A percentile compares a stretch with the other conserved stretches of the same genome.
Evolutionary conservation across 805 yeast genomes (phyloP).

Genomic region (Blastobotrys muscicola): DNA sequence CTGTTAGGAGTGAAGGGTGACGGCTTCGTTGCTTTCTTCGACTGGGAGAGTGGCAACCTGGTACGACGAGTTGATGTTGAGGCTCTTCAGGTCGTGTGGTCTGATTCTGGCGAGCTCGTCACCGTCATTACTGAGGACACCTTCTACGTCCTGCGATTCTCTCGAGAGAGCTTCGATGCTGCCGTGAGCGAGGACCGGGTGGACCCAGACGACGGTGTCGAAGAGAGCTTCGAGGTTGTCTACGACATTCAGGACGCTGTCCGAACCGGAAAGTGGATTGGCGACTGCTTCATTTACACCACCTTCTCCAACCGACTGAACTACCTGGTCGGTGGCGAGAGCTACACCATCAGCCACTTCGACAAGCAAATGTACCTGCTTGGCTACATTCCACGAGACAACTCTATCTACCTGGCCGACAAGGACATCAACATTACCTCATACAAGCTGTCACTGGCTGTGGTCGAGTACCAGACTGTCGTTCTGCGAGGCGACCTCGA

Average conservation of each 20-base stretch:
- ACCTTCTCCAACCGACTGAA: constrained; percentile 80
- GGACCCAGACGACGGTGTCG: constrained; percentile 82
- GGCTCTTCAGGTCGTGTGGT: constrained; percentile 74
- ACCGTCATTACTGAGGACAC: constrained; percentile 62
- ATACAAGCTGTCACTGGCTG: constrained; percentile 73
- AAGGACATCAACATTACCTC: constrained; percentile 77
- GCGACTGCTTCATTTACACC: constrained; percentile 91
- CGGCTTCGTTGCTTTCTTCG: constrained; percentile 80
- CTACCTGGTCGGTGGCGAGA: constrained; percentile 90
- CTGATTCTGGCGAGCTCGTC: constrained; percentile 84
- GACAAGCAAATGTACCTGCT: constrained; percentile 78
- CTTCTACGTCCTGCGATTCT: constrained; percentile 69
- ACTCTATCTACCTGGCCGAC: constrained; percentile 82
- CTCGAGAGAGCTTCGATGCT: constrained; percentile 54
- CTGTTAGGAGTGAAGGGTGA: constrained; percentile 75
- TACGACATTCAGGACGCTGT: constrained; percentile 74
- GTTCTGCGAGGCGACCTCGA: constrained; percentile 92
- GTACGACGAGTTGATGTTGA: constrained; percentile 85
- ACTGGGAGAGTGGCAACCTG: constrained; percentile 81
- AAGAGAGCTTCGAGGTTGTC: constrained; percentile 73
- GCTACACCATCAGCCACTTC: constrained; percentile 85
- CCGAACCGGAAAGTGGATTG: constrained; percentile 90
- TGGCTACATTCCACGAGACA: constrained; percentile 87
- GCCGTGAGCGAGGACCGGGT: constrained; percentile 49
- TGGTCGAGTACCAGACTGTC: constrained; percentile 90